Base-by-base conservation (phyloP, 805 yeast species). In the Saccharomycopsis babjevae region DNA sequence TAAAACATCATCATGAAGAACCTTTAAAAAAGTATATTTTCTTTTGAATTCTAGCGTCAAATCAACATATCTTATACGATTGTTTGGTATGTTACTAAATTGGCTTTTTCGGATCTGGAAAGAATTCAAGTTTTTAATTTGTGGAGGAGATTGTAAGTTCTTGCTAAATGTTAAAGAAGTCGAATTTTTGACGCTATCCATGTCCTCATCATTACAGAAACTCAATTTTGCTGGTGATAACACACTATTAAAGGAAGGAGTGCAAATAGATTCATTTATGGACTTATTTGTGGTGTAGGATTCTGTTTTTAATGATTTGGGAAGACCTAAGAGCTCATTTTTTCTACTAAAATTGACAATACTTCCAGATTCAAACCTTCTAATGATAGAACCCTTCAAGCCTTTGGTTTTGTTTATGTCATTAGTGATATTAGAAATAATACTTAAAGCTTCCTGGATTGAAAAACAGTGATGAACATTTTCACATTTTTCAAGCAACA, bases 11-110 rank as follows among this genome's bases (percentile, higher is more conserved):
- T 42, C 58, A 15, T 36, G 57, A 40, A 52, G 57, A 36, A 60
- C 57, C 18, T 60, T 60, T 16, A 61, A 43, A 10, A 60, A 50
- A 22, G 60, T 61, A 50, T 56, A 61, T 38, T 59, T 56, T 22
- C 57, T 30, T 18, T 62, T 62, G 39, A 60, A 59, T 16, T 62
- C 60, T 15, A 62, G 30, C 1, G 54, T 55, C 38, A 59, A 20
- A 36, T 59, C 57, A 39, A 62, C 59, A 54, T 56, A 55, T n/a
- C 16, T 43, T 5, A 59, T 56, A 34, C 64, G 40, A 11, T 56
- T 40, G 13, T 50, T 46, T 25, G 62, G 64, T 5, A 62, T 22
- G 16, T 56, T 56, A 28, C 40, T 39, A 40, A 43, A 43, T 18
- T 58, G 54, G 13, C 61, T 50, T 10, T 52, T 25, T 3, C 56